phyloP scores from a whole-genome alignment of 441 rosid species.

The Aleurites moluccanus region DNA sequence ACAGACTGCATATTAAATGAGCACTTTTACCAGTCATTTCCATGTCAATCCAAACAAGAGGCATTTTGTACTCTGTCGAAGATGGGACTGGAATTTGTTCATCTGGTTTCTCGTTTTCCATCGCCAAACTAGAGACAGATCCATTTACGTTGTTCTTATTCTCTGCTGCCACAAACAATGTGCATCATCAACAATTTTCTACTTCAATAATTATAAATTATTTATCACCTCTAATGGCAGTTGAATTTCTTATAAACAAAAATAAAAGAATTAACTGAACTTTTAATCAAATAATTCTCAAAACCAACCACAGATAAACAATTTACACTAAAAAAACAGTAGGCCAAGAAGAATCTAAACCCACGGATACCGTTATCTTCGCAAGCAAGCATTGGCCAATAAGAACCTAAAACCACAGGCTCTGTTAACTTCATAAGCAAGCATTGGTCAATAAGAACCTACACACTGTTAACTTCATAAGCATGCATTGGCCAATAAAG shows the following conservation, averaged over 20 bases:
- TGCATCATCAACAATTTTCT: background rate
- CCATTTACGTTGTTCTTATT: slow-evolving; percentile 24
- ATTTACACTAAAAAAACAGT: background rate
- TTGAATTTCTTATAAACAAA: background rate
- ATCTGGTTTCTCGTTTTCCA: slow-evolving; percentile 24
- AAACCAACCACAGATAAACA: background rate
- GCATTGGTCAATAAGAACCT: background rate
- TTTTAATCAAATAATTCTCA: background rate
- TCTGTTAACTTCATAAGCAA: background rate
- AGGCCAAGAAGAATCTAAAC: background rate
- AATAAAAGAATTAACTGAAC: background rate
- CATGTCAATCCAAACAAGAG: slow-evolving; percentile 94
- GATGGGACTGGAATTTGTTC: slow-evolving; percentile 23
- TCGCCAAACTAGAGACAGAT: background rate
- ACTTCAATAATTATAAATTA: background rate
- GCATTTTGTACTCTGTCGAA: slow-evolving; percentile 46
- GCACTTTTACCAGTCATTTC: slow-evolving; percentile 79
- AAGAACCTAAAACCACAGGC: background rate
- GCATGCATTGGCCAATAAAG: background rate
- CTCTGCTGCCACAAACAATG: slow-evolving; percentile 27
- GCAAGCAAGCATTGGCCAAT: background rate
- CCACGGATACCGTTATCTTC: background rate
- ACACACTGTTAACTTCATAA: background rate
- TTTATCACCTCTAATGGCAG: background rate
- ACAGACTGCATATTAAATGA: background rate